Evolutionary conservation across 441 rosid species (phyloP), one percentile per base, ranked within the genome.

Genomic region (Aleurites moluccanus): DNA sequence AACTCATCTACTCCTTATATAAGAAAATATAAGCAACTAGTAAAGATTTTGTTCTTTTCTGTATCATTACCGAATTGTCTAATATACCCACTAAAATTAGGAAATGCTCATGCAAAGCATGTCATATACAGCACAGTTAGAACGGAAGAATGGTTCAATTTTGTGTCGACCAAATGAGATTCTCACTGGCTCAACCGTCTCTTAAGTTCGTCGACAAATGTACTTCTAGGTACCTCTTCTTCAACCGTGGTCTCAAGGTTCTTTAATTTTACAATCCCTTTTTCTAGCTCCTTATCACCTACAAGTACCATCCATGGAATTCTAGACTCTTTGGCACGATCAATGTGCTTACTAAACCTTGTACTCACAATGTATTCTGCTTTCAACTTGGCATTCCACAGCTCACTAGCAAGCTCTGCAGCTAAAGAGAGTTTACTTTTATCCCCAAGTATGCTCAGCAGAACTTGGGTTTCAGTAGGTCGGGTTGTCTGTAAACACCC

Each of bases 281-380:
- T 84, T 20, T 79, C 86, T 67, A 89, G 80, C 78, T 89, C 97
- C 30, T 78, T 80, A 42, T 88, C 94, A 1, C 97, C 95, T 14
- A 91, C 90, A 0, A 93, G 81, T 10, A 91, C 88, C 96, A 90
- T 86, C 91, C 88, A 91, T 1, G 89, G 92, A 73, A 91, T 82
- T 60, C 57, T 77, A 0, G 88, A 83, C 25, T 83, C 86, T 64
- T 66, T 79, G 15, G 91, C 88, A 9, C 86, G 83, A 28, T 77
- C 91, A 3, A 85, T 83, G 82, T 86, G 92, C 86, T 90, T 91
- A 69, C 55, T 78, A n/a, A 83, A 83, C 75, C 90, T 88, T 74
- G 87, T 91, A 68, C 83, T 86, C 33, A 90, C 87, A 33, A 79
- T 72, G 67, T 78, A 91, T 80, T 90, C 97, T 50, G 96, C 93